Evolutionary conservation across 2,329 filamentous ascomycete genomes (phyloP).

Genomic region (Cordyceps militaris): DNA sequence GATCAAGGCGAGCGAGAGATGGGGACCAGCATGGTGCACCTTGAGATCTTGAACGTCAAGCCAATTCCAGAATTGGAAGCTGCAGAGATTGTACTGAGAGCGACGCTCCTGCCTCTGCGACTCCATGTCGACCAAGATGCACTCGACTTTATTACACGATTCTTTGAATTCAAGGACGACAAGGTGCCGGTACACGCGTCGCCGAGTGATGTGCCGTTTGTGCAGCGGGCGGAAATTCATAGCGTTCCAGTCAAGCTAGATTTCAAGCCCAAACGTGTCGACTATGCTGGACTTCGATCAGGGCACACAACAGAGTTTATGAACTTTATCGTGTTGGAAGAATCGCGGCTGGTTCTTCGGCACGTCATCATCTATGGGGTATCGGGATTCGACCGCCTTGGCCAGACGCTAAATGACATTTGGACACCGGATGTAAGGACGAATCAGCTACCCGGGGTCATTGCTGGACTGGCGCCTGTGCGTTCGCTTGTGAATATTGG

Average conservation of each 20-base stretch:
- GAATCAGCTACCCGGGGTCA: slow-evolving; percentile 81
- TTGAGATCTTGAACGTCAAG: slow-evolving; percentile 82
- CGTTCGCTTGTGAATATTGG: slow-evolving; percentile 87
- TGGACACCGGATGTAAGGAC: slow-evolving; percentile 91
- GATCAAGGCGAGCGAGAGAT: slow-evolving; percentile 82
- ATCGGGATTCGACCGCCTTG: slow-evolving; percentile 81
- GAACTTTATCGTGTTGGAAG: slow-evolving; percentile 93
- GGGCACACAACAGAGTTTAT: slow-evolving; percentile 96
- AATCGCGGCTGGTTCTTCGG: slow-evolving; percentile 75
- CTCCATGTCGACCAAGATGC: slow-evolving; percentile 97
- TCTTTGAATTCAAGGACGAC: slow-evolving; percentile 96
- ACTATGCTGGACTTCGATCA: slow-evolving; percentile 86
- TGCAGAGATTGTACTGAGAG: slow-evolving; percentile 79
- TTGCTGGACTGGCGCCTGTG: slow-evolving; percentile 85
- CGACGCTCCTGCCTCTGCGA: slow-evolving; percentile 72
- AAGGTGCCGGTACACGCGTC: slow-evolving; percentile 45
- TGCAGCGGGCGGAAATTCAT: slow-evolving; percentile 84
- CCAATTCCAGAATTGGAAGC: slow-evolving; percentile 78
- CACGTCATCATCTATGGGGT: slow-evolving; percentile 92
- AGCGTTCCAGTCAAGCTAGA: slow-evolving; percentile 77
- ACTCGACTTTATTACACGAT: slow-evolving; percentile 90
- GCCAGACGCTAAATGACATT: slow-evolving; percentile 85
- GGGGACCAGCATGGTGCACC: slow-evolving; percentile 79
- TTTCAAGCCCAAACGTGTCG: slow-evolving; percentile 97
- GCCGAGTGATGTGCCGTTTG: slow-evolving; percentile 70